phyloP scores from a whole-genome alignment of 78 protist species.

The Dictyostelium purpureum region DNA sequence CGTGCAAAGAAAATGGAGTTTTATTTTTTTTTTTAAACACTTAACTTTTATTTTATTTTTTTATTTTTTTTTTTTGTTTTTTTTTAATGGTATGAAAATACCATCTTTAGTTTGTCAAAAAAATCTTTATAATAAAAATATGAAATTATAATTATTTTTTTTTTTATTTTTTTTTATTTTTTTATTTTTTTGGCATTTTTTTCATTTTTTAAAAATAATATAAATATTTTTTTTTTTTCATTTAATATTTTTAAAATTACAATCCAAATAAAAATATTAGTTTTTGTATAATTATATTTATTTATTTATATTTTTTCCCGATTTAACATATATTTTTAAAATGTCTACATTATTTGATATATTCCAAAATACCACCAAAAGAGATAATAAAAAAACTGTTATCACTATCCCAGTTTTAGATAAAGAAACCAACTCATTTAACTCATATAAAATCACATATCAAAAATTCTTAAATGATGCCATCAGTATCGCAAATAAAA shows the following conservation, averaged over 20 bases:
- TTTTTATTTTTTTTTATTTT: not conserved
- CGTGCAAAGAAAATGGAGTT: too few species aligned
- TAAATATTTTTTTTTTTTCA: not conserved
- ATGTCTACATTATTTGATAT: not conserved
- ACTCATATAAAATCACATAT: not conserved
- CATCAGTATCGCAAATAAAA: conserved; percentile 1
- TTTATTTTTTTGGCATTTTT: not conserved
- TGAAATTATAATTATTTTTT: not conserved
- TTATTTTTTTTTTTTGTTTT: too few species aligned
- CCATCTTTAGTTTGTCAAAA: too few species aligned
- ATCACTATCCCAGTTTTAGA: not conserved
- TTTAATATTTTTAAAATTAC: not conserved
- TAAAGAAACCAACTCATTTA: not conserved
- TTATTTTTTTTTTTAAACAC: too few species aligned
- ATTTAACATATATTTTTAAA: too few species aligned
- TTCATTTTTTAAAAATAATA: not conserved
- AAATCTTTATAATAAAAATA: too few species aligned
- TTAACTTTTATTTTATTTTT: too few species aligned
- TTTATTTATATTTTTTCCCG: not conserved
- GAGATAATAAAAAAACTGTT: not conserved
- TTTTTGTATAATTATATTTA: not conserved
- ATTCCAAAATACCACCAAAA: not conserved
- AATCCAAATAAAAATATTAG: not conserved
- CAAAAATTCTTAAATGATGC: conserved; percentile 31
- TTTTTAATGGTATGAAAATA: too few species aligned